Evolutionary conservation across 352 stramenopile species (phyloP).

Genomic region (Pythium chondricola): DNA sequence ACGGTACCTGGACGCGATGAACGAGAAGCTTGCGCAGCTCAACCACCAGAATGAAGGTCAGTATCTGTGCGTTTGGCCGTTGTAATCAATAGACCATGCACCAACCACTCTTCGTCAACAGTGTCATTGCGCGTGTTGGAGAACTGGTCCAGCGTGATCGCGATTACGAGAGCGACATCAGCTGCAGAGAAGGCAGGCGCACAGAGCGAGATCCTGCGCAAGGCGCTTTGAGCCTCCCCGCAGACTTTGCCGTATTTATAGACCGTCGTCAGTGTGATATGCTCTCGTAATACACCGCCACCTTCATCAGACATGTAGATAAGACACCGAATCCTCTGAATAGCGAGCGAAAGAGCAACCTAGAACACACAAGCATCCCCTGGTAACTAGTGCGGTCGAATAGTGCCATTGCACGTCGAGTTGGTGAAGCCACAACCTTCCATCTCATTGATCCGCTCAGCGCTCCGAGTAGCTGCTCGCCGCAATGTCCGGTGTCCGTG

Average conservation of each 20-base stretch:
- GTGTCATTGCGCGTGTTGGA: conserved; percentile 72
- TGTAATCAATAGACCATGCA: too few relatives aligned
- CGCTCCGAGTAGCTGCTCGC: too few relatives aligned
- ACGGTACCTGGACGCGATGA: conserved; percentile 67
- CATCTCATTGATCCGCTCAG: too few relatives aligned
- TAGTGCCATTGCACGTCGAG: too few relatives aligned
- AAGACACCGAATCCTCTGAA: too few relatives aligned
- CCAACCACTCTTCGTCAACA: conserved; percentile 12
- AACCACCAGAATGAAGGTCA: conserved; percentile 80
- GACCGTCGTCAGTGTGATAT: neutral
- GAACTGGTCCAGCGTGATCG: conserved; percentile 79
- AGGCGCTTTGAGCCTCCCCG: conserved; percentile 24
- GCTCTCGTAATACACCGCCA: too few relatives aligned
- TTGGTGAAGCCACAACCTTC: too few relatives aligned
- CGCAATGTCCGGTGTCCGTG: conserved; percentile 2
- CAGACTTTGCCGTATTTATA: conserved; percentile 18
- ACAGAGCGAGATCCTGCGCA: conserved; percentile 53
- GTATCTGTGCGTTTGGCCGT: conserved; percentile 18
- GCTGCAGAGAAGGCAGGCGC: conserved; percentile 14
- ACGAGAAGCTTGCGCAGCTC: conserved; percentile 63
- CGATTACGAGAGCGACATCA: conserved; percentile 52
- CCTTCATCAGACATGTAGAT: too few relatives aligned
- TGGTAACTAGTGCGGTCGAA: too few relatives aligned
- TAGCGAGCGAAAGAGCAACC: too few relatives aligned
- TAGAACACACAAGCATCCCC: too few relatives aligned